A percentile compares a stretch with the other conserved stretches of the same genome.
Evolutionary conservation across 345 rosid genomes (phyloP).

Genomic region (Anastatica hierochuntica): DNA sequence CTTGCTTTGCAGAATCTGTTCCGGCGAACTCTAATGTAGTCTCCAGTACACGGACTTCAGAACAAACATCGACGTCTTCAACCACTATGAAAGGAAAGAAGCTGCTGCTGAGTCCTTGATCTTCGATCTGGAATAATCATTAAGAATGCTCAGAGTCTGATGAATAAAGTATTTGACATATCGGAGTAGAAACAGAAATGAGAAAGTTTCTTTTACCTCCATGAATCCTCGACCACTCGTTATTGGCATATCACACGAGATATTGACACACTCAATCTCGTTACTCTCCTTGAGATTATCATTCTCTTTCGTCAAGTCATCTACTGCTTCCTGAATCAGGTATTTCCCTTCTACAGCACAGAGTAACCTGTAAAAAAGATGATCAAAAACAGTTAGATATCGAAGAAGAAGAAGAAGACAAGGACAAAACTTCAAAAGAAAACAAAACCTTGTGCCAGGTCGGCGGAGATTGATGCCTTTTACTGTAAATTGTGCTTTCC

Average conservation of each 20-base stretch:
- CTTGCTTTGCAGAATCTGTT: conserved; percentile 62
- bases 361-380: conserved; percentile 48
- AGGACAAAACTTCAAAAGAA: not conserved
- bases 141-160: conserved; percentile 18
- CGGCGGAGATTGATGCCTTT: conserved; percentile 70
- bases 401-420: not conserved
- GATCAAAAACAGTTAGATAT: conserved; percentile 4
- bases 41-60: conserved; percentile 80
- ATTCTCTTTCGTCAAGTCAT: conserved; percentile 33
- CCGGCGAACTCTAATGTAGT: conserved; percentile 46
- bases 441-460: conserved; percentile 54
- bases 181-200: conserved; percentile 11
- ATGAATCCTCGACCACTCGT: conserved; percentile 80
- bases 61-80: conserved; percentile 76
- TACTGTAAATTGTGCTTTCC: conserved; percentile 51
- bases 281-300: conserved; percentile 35
- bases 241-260: conserved; percentile 60
- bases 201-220: conserved; percentile 53
- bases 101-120: conserved; percentile 70
- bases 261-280: conserved; percentile 45
- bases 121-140: conserved; percentile 66
- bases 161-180: not conserved
- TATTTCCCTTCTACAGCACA: conserved; percentile 91
- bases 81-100: conserved; percentile 88
- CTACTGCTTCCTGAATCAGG: conserved; percentile 47